These are phyloP conservation scores for Populus pruinosa DNA, from an alignment of 345 rosid species.

Conservation along the genomic window DNA sequence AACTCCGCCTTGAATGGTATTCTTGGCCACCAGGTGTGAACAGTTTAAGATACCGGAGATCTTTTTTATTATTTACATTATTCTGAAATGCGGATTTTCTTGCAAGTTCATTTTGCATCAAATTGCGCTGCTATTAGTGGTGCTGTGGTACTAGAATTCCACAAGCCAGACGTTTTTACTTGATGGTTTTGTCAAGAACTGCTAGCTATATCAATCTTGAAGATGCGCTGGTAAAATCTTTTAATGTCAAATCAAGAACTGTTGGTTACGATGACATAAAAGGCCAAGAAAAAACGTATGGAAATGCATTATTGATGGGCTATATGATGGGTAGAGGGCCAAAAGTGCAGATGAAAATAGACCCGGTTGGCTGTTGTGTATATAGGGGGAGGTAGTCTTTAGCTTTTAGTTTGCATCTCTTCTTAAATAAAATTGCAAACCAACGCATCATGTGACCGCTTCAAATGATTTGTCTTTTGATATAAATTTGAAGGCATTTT, in stretches of 20 bases:
- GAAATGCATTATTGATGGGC: background rate
- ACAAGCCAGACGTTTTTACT: background rate
- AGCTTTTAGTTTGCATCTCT: too few relatives aligned
- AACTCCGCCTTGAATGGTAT: conserved; percentile 78
- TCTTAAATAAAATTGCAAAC: background rate
- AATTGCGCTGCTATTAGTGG: background rate
- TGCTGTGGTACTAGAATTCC: background rate
- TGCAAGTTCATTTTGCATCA: background rate
- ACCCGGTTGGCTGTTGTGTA: background rate
- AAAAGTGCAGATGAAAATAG: background rate
- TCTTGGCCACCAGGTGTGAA: conserved; percentile 88
- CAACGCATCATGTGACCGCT: conserved; percentile 7
- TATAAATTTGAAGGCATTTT: too few relatives aligned
- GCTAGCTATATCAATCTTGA: background rate
- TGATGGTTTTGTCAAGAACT: too few relatives aligned
- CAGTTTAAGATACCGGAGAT: background rate
- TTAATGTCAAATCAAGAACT: background rate
- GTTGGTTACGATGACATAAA: background rate
- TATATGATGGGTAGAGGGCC: background rate
- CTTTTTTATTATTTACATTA: background rate
- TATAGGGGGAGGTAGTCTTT: too few relatives aligned
- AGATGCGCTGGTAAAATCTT: background rate
- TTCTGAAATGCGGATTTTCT: background rate
- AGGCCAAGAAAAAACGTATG: background rate
- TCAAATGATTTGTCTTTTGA: too few relatives aligned